Evolutionary conservation across 306 rosid genomes (phyloP).

Genomic region (Begonia peltatifolia): DNA sequence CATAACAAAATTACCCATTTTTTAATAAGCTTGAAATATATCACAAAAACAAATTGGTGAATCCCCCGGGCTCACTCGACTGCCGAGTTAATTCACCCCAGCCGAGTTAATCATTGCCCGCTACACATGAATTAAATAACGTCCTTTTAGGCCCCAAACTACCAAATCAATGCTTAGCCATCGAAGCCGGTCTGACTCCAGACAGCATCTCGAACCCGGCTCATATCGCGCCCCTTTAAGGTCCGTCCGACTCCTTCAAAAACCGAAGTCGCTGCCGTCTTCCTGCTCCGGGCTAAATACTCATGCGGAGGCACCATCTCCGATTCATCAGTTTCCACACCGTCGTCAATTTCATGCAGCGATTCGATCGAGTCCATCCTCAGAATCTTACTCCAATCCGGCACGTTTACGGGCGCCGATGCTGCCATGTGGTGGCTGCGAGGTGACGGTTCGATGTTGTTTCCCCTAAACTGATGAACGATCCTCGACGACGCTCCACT

Average conservation of each 20-base stretch:
- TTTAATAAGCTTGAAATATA: too few species aligned
- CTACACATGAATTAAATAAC: too few species aligned
- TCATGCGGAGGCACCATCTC: slow-evolving; percentile 91
- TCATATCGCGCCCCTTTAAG: slow-evolving; percentile 85
- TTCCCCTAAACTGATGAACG: slow-evolving; percentile 53
- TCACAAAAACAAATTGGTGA: too few species aligned
- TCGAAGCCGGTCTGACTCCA: slow-evolving; percentile 97
- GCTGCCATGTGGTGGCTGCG: slow-evolving; percentile 36
- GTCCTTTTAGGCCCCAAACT: too few species aligned
- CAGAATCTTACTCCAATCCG: slow-evolving; percentile 98
- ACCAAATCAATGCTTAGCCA: slow-evolving; percentile 25
- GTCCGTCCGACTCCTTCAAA: slow-evolving; percentile 95
- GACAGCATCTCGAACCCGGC: slow-evolving; percentile 86
- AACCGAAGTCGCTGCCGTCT: slow-evolving; percentile 58
- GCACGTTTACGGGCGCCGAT: slow-evolving; percentile 79
- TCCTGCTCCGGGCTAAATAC: slow-evolving; percentile 71
- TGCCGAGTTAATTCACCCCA: too few species aligned
- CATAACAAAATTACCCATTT: too few species aligned
- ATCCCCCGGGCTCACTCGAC: too few species aligned
- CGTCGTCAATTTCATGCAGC: slow-evolving; percentile 32
- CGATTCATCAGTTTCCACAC: slow-evolving; percentile 21
- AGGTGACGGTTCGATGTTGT: slow-evolving; percentile 24
- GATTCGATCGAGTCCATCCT: slow-evolving; percentile 61
- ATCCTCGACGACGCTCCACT: slow-evolving; percentile 29
- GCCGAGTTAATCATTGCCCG: too few species aligned